Evolutionary conservation across 2,329 filamentous ascomycete genomes (phyloP), one percentile per base, ranked within the genome.

Genomic region (Phaeosphaeria sp.): DNA sequence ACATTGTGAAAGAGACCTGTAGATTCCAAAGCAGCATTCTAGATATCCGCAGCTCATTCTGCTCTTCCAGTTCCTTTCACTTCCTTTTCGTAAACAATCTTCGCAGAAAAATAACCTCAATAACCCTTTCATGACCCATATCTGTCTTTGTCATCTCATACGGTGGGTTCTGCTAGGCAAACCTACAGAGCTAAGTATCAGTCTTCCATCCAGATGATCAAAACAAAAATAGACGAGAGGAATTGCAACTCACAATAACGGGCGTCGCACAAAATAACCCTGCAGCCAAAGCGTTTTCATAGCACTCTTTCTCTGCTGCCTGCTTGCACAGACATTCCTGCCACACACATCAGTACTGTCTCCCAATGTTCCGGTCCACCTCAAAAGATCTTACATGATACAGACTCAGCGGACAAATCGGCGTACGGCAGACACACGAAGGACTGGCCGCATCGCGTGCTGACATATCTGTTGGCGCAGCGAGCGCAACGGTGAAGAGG

Each of bases 321-420:
- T 65, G 63, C 50, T 65, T 64, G 56, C 64, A 68, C 46, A 58
- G 56, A 43, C 66, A 68, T 27, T 64, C 62, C 66, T 66, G 27
- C 17, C 18, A 4, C 47, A 15, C 6, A 13, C 4, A 33, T 48
- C 27, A 51, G 55, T 52, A 17, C 42, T n/a, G n/a, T 46, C 27
- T 25, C 1, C 33, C 17, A 10, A 23, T 13, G 5, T n/a, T 22
- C 15, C 6, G 43, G 48, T 43, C 2, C 43, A 21, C 54, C 59
- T n/a, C 58, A 11, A 36, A 15, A 36, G 30, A 36, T 13, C 30
- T 15, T 36, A 63, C 64, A 39, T 59, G 60, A 41, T 62, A 60
- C 15, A 65, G 44, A 20, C 58, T 52, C 44, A 63, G 7, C 2
- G 65, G 60, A 46, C 63, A 67, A 15, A 62, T 61, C n/a, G 57